These are phyloP conservation scores for Talaromyces nanjingensis DNA, from an alignment of 495 filamentous ascomycete genomes.

Conservation along the genomic window DNA sequence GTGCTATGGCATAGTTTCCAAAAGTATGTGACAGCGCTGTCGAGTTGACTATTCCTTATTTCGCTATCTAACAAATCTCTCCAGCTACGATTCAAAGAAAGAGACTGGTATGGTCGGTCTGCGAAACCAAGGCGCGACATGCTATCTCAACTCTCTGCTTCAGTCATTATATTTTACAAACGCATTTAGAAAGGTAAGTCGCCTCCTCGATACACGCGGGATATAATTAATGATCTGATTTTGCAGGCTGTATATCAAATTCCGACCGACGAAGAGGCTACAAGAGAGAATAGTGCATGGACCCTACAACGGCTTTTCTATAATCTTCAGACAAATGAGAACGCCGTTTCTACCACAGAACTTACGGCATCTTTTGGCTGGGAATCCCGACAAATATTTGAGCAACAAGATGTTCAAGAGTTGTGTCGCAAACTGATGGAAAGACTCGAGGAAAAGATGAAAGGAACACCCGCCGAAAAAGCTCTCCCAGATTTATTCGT, in stretches of 20 bases:
- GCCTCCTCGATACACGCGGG: not conserved
- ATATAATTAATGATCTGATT: not conserved
- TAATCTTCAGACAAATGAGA: constrained; percentile 74
- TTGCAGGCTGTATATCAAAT: constrained; percentile 91
- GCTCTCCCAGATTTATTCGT: constrained; percentile 85
- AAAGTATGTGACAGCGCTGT: constrained; percentile 49
- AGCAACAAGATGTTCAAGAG: constrained; percentile 98
- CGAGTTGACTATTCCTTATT: not conserved
- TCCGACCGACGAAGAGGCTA: constrained; percentile 78
- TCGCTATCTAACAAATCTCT: constrained; percentile 16
- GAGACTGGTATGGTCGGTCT: constrained; percentile 96
- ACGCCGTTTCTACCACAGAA: constrained; percentile 82
- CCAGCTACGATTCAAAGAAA: constrained; percentile 93
- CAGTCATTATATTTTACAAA: constrained; percentile 98
- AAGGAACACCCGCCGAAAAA: constrained; percentile 91
- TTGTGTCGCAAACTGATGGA: constrained; percentile 96
- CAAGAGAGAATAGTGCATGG: constrained; percentile 81
- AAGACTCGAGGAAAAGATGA: constrained; percentile 93
- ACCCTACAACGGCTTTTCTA: constrained; percentile 92
- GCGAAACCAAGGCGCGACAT: constrained; percentile 96
- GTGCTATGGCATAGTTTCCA: constrained; percentile 99
- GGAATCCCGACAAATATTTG: constrained; percentile 97
- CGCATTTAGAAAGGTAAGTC: constrained; percentile 79
- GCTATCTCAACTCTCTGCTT: constrained; percentile 94
- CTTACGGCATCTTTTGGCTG: constrained; percentile 95